These are phyloP conservation scores for Sugiyamaella neomexicana DNA, from an alignment of 1,139 yeast species.

Conservation along the genomic window DNA sequence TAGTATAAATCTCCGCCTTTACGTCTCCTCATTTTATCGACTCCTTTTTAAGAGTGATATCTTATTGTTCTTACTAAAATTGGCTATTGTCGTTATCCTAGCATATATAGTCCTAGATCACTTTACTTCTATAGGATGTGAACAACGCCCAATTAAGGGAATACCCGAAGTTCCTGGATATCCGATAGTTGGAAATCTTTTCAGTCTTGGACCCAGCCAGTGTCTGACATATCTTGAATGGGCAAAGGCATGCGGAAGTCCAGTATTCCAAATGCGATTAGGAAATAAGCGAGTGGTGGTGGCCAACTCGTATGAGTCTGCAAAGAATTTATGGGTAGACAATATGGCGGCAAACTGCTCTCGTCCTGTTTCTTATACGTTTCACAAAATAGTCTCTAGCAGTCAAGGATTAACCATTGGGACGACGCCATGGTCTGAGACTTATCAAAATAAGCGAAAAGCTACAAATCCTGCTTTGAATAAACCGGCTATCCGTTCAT, in stretches of 20 bases:
- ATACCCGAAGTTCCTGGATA: conserved; percentile 48
- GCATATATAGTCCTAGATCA: conserved; percentile 20
- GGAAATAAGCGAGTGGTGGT: conserved; percentile 61
- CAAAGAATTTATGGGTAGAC: conserved; percentile 55
- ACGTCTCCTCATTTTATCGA: background rate
- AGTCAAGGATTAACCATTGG: conserved; percentile 66
- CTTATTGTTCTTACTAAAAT: background rate
- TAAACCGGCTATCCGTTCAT: conserved; percentile 38
- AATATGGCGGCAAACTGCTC: conserved; percentile 59
- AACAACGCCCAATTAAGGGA: conserved; percentile 38
- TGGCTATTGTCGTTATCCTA: background rate
- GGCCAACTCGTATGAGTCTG: conserved; percentile 61
- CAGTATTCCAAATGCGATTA: conserved; percentile 61
- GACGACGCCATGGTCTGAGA: conserved; percentile 66
- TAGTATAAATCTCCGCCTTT: background rate
- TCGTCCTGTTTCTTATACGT: conserved; percentile 65
- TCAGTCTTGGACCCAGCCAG: conserved; percentile 53
- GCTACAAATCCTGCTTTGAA: conserved; percentile 54
- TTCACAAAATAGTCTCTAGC: conserved; percentile 63
- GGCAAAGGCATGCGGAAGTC: conserved; percentile 45
- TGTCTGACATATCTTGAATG: conserved; percentile 53
- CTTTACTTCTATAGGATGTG: conserved; percentile 28
- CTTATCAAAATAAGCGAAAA: conserved; percentile 56
- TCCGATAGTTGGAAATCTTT: conserved; percentile 55
- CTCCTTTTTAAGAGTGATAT: background rate